Evolutionary conservation across 1,139 yeast species (phyloP).

Genomic region (Wickerhamomyces sp.): DNA sequence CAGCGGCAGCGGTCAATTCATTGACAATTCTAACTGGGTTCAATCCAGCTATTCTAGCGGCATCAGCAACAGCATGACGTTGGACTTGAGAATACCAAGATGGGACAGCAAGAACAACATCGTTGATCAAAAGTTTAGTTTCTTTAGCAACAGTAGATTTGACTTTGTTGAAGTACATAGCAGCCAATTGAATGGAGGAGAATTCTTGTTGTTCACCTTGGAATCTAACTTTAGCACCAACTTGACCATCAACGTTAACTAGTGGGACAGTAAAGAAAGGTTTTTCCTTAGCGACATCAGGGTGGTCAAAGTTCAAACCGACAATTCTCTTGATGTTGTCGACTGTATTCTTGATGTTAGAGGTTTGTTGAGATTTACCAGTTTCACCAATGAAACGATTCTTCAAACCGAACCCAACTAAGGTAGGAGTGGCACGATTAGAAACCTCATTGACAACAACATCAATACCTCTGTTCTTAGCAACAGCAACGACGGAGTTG

Average conservation of each 20-base stretch:
- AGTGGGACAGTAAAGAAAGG: constrained; percentile 69
- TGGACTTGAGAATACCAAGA: constrained; percentile 96
- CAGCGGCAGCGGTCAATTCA: constrained; percentile 98
- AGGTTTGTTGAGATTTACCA: constrained; percentile 94
- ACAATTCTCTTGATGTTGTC: constrained; percentile 89
- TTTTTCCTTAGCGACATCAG: constrained; percentile 73
- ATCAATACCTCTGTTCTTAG: constrained; percentile 98
- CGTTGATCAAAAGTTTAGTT: constrained; percentile 75
- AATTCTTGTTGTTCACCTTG: constrained; percentile 76
- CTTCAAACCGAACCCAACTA: constrained; percentile 89
- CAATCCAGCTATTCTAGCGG: constrained; percentile 92
- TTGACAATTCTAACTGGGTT: constrained; percentile 98
- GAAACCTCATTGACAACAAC: constrained; percentile 97
- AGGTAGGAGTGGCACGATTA: constrained; percentile 92
- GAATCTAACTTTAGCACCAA: constrained; percentile 83
- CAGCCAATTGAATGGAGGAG: constrained; percentile 85
- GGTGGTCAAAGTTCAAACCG: constrained; percentile 73
- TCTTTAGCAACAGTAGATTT: constrained; percentile 78
- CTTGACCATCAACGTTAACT: constrained; percentile 68
- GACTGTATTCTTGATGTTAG: constrained; percentile 93
- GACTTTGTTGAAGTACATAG: constrained; percentile 91
- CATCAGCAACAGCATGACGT: constrained; percentile 95
- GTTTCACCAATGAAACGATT: constrained; percentile 92
- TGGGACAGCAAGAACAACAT: constrained; percentile 93
- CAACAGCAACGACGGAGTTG: constrained; percentile 93